These are phyloP conservation scores for Leptosphaerulina australis DNA, from an alignment of 2,329 filamentous ascomycete genomes.

Conservation along the genomic window DNA sequence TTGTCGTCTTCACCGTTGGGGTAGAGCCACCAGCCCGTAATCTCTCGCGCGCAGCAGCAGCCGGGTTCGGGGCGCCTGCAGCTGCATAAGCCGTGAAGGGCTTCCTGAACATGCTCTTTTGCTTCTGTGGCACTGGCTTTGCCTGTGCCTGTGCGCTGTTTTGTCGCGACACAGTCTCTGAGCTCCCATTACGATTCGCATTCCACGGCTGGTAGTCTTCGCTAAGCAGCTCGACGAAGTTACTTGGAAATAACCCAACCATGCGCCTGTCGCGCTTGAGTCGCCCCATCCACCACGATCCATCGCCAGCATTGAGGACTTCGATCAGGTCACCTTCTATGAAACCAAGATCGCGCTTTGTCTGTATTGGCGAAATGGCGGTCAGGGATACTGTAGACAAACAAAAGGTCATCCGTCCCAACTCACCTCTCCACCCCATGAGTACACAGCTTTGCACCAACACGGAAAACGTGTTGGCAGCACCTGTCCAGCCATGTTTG, in stretches of 20 bases:
- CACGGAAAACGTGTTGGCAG: constrained; percentile 83
- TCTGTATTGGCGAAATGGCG: constrained; percentile 51
- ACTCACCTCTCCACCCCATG: constrained; percentile 80
- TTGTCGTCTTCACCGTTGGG: constrained; percentile 49
- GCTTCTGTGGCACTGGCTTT: constrained; percentile 54
- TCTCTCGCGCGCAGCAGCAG: constrained; percentile 46
- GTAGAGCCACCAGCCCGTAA: constrained; percentile 40
- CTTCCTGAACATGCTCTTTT: constrained; percentile 65
- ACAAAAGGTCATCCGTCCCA: neutral
- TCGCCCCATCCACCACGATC: constrained; percentile 97
- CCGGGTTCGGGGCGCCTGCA: constrained; percentile 51
- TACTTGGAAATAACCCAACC: constrained; percentile 92
- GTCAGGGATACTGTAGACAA: constrained; percentile 32
- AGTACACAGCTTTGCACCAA: constrained; percentile 90
- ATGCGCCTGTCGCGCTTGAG: constrained; percentile 87
- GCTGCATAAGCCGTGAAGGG: constrained; percentile 68
- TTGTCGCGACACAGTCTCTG: constrained; percentile 58
- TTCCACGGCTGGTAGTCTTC: constrained; percentile 79
- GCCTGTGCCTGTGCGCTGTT: constrained; percentile 52
- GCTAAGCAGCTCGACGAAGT: constrained; percentile 91
- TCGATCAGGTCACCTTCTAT: constrained; percentile 98
- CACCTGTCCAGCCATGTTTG: constrained; percentile 55
- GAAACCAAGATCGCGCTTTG: constrained; percentile 92
- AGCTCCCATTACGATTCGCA: constrained; percentile 54
- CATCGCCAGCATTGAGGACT: constrained; percentile 96